These are phyloP conservation scores for Allium sativum DNA, from an alignment of 106 monocot species.

Conservation along the genomic window DNA sequence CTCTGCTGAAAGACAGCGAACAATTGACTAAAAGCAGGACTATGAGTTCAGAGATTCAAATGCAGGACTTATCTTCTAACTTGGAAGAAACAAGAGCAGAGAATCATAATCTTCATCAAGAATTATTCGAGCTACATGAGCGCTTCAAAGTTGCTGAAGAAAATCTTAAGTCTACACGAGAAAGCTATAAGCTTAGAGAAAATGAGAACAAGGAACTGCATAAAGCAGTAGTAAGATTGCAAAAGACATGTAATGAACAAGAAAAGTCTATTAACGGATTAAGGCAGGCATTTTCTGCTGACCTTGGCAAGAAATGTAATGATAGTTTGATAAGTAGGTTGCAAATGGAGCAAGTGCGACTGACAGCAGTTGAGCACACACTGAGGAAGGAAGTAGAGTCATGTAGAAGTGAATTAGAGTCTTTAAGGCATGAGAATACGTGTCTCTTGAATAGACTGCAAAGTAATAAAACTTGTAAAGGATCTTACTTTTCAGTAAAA, in stretches of 20 bases:
- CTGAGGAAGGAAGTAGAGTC: conserved; percentile 74
- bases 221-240: conserved; percentile 41
- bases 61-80: conserved; percentile 31
- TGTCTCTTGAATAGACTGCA: conserved; percentile 43
- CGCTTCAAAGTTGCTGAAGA: conserved; percentile 32
- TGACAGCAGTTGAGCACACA: conserved; percentile 70
- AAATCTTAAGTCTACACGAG: conserved; percentile 32
- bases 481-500: conserved; percentile 16
- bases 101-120: conserved; percentile 36
- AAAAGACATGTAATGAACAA: conserved; percentile 64
- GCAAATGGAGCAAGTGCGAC: conserved; percentile 61
- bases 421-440: conserved; percentile 57
- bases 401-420: conserved; percentile 46
- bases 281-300: conserved; percentile 42
- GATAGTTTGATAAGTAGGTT: conserved; percentile 25
- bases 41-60: conserved; percentile 38
- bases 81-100: conserved; percentile 37
- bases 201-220: conserved; percentile 62
- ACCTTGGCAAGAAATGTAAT: conserved; percentile 23
- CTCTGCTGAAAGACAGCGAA: conserved; percentile 48
- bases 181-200: conserved; percentile 50
- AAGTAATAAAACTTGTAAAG: conserved; percentile 22
- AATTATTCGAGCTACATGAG: conserved; percentile 36
- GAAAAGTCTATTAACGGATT: conserved; percentile 75
- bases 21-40: conserved; percentile 21